Evolutionary conservation across 2,329 filamentous ascomycete genomes (phyloP).

Genomic region (Allantophomopsis cytisporea): DNA sequence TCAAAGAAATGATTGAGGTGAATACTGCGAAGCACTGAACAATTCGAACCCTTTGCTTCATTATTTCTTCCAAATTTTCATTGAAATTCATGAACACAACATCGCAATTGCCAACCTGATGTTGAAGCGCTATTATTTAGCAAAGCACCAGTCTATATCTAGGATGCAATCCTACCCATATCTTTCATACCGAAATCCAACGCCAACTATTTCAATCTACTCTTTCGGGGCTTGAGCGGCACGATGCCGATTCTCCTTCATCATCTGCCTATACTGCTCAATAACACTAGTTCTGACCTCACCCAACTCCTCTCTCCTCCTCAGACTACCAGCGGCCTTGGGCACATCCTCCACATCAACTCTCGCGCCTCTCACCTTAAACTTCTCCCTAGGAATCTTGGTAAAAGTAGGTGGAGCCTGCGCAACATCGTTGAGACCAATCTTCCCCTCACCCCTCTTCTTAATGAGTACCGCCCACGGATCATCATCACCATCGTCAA

Average conservation of each 20-base stretch:
- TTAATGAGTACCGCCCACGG: slow-evolving; percentile 17
- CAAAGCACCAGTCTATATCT: too few relatives aligned
- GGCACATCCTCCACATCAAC: slow-evolving; percentile 59
- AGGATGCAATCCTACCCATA: too few relatives aligned
- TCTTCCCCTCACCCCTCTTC: slow-evolving; percentile 14
- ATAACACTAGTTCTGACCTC: slow-evolving; percentile 57
- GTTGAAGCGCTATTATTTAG: too few relatives aligned
- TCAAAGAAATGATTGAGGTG: too few relatives aligned
- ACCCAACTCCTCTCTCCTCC: slow-evolving; percentile 60
- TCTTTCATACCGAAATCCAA: too few relatives aligned
- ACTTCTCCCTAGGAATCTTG: slow-evolving; percentile 18
- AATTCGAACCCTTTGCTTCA: too few relatives aligned
- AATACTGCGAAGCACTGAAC: too few relatives aligned
- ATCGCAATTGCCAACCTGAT: too few relatives aligned
- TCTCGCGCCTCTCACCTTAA: slow-evolving; percentile 38
- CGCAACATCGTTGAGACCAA: slow-evolving; percentile 22
- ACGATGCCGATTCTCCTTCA: slow-evolving; percentile 31
- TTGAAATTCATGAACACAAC: too few relatives aligned
- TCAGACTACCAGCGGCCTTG: slow-evolving; percentile 54
- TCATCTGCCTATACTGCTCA: slow-evolving; percentile 58
- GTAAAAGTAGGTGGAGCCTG: slow-evolving; percentile 17
- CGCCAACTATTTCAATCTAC: too few relatives aligned
- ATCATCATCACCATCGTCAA: slow-evolving; percentile 19
- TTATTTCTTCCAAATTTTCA: too few relatives aligned
- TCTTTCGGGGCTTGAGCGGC: too few relatives aligned